Evolutionary conservation across 805 yeast genomes (phyloP).

Genomic region (Wickerhamiella musiphila): DNA sequence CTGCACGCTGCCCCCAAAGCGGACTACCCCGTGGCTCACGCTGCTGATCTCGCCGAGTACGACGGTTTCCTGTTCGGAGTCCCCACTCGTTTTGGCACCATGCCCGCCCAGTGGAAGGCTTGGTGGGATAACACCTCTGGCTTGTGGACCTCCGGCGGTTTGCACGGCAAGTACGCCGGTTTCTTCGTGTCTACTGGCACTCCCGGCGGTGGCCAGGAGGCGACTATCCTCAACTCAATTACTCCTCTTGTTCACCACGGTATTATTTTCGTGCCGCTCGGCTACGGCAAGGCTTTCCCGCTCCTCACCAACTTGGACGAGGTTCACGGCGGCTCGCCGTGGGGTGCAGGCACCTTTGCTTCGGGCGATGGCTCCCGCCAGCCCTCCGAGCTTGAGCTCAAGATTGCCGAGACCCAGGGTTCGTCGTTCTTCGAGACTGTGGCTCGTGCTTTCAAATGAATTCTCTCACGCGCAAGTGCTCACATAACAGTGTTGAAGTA

Average conservation of each 20-base stretch:
- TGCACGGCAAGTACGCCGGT: conserved; percentile 59
- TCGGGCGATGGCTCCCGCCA: conserved; percentile 60
- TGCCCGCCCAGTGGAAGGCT: conserved; percentile 58
- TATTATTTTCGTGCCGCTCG: conserved; percentile 58
- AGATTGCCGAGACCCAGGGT: conserved; percentile 55
- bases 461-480: neutral
- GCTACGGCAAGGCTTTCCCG: conserved; percentile 43
- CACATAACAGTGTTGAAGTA: no score
- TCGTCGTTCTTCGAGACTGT: conserved; percentile 35
- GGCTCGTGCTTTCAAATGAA: conserved; percentile 11
- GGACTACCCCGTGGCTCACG: conserved; percentile 36
- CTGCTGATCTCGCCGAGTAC: conserved; percentile 38
- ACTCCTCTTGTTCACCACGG: conserved; percentile 61
- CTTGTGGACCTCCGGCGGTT: conserved; percentile 54
- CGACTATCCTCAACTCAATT: conserved; percentile 41
- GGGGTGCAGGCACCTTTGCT: conserved; percentile 77
- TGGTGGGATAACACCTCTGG: conserved; percentile 70
- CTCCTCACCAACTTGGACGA: conserved; percentile 41
- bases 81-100: conserved; percentile 63
- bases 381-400: conserved; percentile 45
- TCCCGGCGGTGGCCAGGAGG: conserved; percentile 67
- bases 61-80: conserved; percentile 65
- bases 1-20: conserved; percentile 44
- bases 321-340: conserved; percentile 67
- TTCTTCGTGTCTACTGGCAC: conserved; percentile 54